Conservation (phyloP, 2,329 filamentous ascomycete genomes). For the Microsporum canis region DNA sequence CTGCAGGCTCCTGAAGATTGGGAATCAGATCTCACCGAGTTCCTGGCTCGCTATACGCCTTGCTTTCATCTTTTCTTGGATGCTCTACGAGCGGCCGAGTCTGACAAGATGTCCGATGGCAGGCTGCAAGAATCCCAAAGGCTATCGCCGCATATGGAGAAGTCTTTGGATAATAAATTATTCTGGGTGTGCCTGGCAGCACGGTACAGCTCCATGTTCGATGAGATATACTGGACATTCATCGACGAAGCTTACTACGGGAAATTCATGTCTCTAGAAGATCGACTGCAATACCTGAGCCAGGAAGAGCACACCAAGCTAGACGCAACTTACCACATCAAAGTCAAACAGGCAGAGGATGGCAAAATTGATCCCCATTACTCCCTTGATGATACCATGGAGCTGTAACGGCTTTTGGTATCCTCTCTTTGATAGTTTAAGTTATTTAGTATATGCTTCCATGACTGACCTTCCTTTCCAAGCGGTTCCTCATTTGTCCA, state of each 20-base stretch:
- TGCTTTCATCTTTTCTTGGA: constrained; percentile 19
- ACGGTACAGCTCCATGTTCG: constrained; percentile 19
- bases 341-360: constrained; percentile 12
- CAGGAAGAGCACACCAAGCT: constrained; percentile 9
- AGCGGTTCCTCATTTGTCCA: too few species aligned
- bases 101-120: constrained; percentile 9
- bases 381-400: constrained; percentile 11
- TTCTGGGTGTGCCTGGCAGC: constrained; percentile 22
- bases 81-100: constrained; percentile 17
- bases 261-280: constrained; percentile 14
- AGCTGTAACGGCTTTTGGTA: constrained; percentile 5
- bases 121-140: constrained; percentile 12
- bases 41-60: constrained; percentile 18
- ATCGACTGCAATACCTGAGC: constrained; percentile 14
- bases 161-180: constrained; percentile 18
- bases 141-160: constrained; percentile 18
- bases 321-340: constrained; percentile 4
- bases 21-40: constrained; percentile 17
- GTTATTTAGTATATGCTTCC: too few species aligned
- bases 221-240: constrained; percentile 21
- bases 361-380: constrained; percentile 9
- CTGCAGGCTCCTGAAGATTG: constrained; percentile 15
- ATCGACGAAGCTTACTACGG: constrained; percentile 17
- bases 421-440: too few species aligned
- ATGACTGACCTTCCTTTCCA: too few species aligned